A percentile compares a stretch with the other conserved stretches of the same genome.
Conservation (phyloP, 805 yeast species). For the Metschnikowia henanensis region DNA sequence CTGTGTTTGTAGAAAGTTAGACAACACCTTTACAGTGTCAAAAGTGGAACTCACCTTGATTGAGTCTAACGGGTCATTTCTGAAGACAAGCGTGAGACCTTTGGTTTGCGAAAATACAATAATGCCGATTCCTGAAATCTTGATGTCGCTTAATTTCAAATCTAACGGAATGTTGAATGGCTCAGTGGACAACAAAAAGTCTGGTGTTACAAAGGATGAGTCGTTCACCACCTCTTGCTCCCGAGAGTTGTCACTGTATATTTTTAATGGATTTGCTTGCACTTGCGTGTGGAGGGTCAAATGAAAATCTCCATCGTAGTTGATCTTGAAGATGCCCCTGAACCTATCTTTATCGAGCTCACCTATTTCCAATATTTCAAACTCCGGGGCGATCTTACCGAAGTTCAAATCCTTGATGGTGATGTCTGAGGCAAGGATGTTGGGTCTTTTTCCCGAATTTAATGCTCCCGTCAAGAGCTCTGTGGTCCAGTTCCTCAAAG, state of each 20-base stretch:
- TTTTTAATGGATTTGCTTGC: constrained; percentile 80
- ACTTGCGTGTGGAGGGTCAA: constrained; percentile 76
- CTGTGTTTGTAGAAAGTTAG: constrained; percentile 78
- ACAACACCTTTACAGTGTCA: constrained; percentile 79
- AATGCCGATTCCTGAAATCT: constrained; percentile 77
- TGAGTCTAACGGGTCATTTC: constrained; percentile 85
- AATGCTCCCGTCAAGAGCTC: constrained; percentile 69
- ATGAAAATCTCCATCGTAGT: constrained; percentile 73
- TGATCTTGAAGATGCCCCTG: constrained; percentile 78
- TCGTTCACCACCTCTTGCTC: constrained; percentile 32
- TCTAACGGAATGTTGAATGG: constrained; percentile 79
- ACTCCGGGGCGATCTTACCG: constrained; percentile 71
- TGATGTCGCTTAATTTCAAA: constrained; percentile 68
- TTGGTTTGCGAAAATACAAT: constrained; percentile 79
- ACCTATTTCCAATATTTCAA: constrained; percentile 81
- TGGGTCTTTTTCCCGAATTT: constrained; percentile 71
- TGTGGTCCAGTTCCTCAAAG: constrained; percentile 59
- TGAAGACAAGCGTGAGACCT: constrained; percentile 83
- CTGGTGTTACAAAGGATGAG: constrained; percentile 59
- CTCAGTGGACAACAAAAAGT: constrained; percentile 62
- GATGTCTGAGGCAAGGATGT: constrained; percentile 67
- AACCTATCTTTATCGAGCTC: constrained; percentile 75
- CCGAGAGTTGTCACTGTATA: constrained; percentile 49
- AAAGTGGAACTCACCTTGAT: constrained; percentile 85
- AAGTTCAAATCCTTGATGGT: constrained; percentile 67